Base-by-base conservation (phyloP, 2,329 filamentous ascomycete genomes). In the Herpomyces periplanetae region DNA sequence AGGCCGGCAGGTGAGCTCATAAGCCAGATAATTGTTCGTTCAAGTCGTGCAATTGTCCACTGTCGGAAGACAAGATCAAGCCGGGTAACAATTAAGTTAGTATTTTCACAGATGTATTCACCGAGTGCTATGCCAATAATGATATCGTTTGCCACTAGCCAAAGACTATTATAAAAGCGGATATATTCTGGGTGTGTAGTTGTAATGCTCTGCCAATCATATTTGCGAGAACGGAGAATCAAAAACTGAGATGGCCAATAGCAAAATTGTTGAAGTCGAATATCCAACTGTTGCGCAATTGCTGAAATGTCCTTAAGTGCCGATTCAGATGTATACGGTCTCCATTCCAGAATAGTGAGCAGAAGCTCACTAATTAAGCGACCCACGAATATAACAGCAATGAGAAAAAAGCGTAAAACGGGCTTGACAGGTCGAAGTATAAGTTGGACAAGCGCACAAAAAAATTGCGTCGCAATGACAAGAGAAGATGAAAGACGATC, bases 211-310 rank as follows among this genome's bases (percentile, higher is more conserved):
- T 71, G 66, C 75, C 80, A 91, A 29, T 85, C 69, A 25, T 61
- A 58, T 33, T 85, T 84, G 15, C 73, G 51, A 32, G 66, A 59
- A n/a, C 73, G 61, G 17, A 96, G 40, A 8, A 71, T 91, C 16
- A 75, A 50, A 34, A 91, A 88, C 36, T 96, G 75, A 39, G 85
- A 69, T 2, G 80, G 84, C 73, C 75, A 91, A 37, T 96, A 96
- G 39, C 75, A 91, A 34, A 91, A 91, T 34, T 96, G 80, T 34
- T 91, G 71, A 10, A 96, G 49, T 3, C 80, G 64, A 27, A 96
- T 88, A 38, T 96, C 80, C 13, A 96, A 60, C 38, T 96, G 80
- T 35, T 96, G 80, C 10, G 80, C 80, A 1, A 75, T 91, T 7
- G 80, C 80, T 13, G 73, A 91, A 17, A 91, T 57, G 34, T 96